A percentile compares a stretch with the other conserved stretches of the same genome.
Conservation (phyloP, 805 yeast genomes). For the Starmera dryadoides region DNA sequence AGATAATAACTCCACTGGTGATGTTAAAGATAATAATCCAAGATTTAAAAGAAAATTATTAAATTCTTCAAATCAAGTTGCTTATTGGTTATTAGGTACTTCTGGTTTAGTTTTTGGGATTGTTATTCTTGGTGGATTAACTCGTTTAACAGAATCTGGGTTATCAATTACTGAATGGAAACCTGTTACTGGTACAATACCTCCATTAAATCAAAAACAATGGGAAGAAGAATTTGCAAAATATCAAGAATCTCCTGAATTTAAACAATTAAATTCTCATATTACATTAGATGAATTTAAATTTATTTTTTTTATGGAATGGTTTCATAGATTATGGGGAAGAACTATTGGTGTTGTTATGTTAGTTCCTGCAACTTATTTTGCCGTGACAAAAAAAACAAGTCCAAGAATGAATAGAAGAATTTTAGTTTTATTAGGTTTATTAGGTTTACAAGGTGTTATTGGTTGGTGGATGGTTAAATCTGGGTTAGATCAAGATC, state of each 20-base stretch:
- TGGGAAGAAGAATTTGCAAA: slow-evolving; percentile 84
- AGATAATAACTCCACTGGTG: no score
- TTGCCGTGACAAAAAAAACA: slow-evolving; percentile 58
- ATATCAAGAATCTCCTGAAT: slow-evolving; percentile 86
- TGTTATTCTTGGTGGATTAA: slow-evolving; percentile 93
- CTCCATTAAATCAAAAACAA: slow-evolving; percentile 73
- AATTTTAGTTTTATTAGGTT: slow-evolving; percentile 62
- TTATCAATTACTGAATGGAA: slow-evolving; percentile 97
- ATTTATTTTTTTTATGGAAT: slow-evolving; percentile 93
- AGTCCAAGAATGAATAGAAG: slow-evolving; percentile 61
- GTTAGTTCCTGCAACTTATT: slow-evolving; percentile 79
- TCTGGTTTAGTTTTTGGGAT: slow-evolving; percentile 90
- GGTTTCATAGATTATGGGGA: slow-evolving; percentile 94
- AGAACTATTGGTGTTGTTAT: slow-evolving; percentile 82
- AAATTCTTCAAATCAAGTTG: slow-evolving; percentile 54
- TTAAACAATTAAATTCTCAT: slow-evolving; percentile 79
- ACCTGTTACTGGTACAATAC: slow-evolving; percentile 92
- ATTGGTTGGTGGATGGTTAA: slow-evolving; percentile 99
- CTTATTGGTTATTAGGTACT: slow-evolving; percentile 83
- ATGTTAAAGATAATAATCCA: no score
- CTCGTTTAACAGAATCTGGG: slow-evolving; percentile 94
- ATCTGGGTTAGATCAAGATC: slow-evolving; percentile 82
- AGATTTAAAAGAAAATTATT: slow-evolving; percentile 24
- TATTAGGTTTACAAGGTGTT: slow-evolving; percentile 89
- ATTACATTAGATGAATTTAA: slow-evolving; percentile 88